Base-by-base conservation (phyloP, 306 rosid genomes). In the Corylus avellana region DNA sequence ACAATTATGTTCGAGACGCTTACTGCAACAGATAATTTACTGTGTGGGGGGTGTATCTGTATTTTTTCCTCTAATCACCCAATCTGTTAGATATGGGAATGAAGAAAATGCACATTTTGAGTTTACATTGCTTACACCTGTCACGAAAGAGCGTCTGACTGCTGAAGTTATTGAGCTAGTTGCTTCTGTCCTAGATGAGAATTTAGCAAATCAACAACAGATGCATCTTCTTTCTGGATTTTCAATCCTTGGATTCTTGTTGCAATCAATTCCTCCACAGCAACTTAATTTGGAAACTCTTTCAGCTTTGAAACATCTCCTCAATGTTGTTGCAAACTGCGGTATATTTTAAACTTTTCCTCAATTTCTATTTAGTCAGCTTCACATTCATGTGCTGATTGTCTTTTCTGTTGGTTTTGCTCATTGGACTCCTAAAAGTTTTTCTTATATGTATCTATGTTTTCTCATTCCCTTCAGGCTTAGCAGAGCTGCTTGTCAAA, bases 21-120 rank as follows among this genome's bases (percentile, higher is more conserved):
- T 92, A 76, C 83, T 95, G 85, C 98, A 91, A 85, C 91, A 92
- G 87, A 95, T 92, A 85, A 91, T 95, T 74, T 92, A 95, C 85
- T 95, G 98, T 39, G 98, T 95, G 64, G 98, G 98, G 51, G 98
- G 98, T 29, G 98, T 95, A 53, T 91, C 98, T 75, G 98, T 95
- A 71, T 90, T 95, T 87, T 92, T 95, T 70, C 98, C 98, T 80
- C 97, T 95, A 37, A 89, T 95, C 84, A 84, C 92, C 8, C 94
- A 89, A 80, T 90, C 92, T 64, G 86, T 85, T 76, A 91, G 85
- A 88, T 86, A 82, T 86, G 90, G 84, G 75, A 89, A 75, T 55
- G 92, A 85, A 83, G 90, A 82, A 59, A 79, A 63, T 84, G 88
- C 72, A 72, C 83, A 85, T 61, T 74, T 78, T 84, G 91, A 73